Evolutionary conservation across 495 filamentous ascomycete genomes (phyloP).

Genomic region (Aspergillus nidulans): DNA sequence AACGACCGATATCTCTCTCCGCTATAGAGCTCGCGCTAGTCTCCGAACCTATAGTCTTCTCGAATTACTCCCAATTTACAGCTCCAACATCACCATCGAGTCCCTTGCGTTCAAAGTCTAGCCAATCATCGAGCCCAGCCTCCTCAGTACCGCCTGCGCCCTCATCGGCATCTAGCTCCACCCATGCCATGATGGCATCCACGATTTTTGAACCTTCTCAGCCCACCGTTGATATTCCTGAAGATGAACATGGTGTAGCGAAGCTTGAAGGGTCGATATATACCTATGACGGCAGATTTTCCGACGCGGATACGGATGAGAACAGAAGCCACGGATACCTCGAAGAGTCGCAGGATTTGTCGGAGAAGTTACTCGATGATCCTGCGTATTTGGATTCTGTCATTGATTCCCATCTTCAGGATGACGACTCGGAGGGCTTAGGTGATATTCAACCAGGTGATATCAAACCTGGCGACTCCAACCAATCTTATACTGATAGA

Average conservation of each 20-base stretch:
- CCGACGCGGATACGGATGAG: slow-evolving; percentile 39
- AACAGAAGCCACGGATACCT: slow-evolving; percentile 23
- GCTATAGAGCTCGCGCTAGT: slow-evolving; percentile 63
- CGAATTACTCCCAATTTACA: slow-evolving; percentile 56
- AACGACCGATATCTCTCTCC: slow-evolving; percentile 58
- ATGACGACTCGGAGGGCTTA: slow-evolving; percentile 31
- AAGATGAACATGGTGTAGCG: background rate
- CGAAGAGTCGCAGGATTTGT: slow-evolving; percentile 30
- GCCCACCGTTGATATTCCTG: background rate
- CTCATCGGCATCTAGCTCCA: slow-evolving; percentile 25
- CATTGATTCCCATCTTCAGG: slow-evolving; percentile 42
- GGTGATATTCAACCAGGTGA: slow-evolving; percentile 8
- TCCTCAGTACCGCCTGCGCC: slow-evolving; percentile 27
- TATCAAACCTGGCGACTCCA: slow-evolving; percentile 4
- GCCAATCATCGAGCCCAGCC: slow-evolving; percentile 30
- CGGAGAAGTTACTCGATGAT: slow-evolving; percentile 37
- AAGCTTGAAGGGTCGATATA: slow-evolving; percentile 31
- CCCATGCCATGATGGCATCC: slow-evolving; percentile 38
- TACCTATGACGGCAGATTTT: slow-evolving; percentile 42
- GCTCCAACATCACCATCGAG: slow-evolving; percentile 55
- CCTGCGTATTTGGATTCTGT: slow-evolving; percentile 48
- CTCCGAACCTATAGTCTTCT: slow-evolving; percentile 69
- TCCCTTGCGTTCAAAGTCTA: slow-evolving; percentile 39
- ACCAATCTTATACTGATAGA: slow-evolving; percentile 4
- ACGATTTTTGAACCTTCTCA: slow-evolving; percentile 35